Conservation (phyloP, 1,284 basidiomycete genomes). For the Cryptococcus wingfieldii region DNA sequence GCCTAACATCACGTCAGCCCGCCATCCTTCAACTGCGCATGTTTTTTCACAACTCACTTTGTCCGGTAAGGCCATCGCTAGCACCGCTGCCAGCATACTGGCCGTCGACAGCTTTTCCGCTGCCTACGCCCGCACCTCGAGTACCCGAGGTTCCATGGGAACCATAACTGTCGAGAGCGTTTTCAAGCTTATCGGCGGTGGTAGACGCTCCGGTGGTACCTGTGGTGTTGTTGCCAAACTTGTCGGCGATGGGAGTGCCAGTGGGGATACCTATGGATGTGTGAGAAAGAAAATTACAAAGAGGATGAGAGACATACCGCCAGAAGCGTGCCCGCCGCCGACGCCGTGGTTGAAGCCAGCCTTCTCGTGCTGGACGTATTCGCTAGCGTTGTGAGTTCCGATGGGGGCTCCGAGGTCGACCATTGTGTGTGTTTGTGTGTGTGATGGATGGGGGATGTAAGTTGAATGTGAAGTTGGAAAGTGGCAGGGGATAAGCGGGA, state of each 20-base stretch:
- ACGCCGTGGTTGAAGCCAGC: constrained; percentile 33
- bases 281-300: not conserved
- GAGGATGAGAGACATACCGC: constrained; percentile 14
- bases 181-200: constrained; percentile 15
- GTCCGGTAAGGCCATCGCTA: constrained; percentile 28
- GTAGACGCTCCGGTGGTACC: constrained; percentile 11
- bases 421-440: not conserved
- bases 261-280: constrained; percentile 10
- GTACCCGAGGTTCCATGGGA: constrained; percentile 1
- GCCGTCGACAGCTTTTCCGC: constrained; percentile 21
- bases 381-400: constrained; percentile 11
- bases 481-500: too few relatives aligned
- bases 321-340: constrained; percentile 33
- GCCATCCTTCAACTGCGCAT: too few relatives aligned
- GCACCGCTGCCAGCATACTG: constrained; percentile 30
- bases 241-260: constrained; percentile 30
- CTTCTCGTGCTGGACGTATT: constrained; percentile 24
- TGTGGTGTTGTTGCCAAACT: constrained; percentile 17
- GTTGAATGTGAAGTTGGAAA: too few relatives aligned
- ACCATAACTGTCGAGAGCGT: constrained; percentile 14
- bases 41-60: constrained; percentile 24
- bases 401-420: constrained; percentile 28
- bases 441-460: too few relatives aligned
- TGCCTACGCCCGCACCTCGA: not conserved
- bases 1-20: constrained; percentile 2